Evolutionary conservation across 352 stramenopile species (phyloP).

Genomic region (Pythium periplocum): DNA sequence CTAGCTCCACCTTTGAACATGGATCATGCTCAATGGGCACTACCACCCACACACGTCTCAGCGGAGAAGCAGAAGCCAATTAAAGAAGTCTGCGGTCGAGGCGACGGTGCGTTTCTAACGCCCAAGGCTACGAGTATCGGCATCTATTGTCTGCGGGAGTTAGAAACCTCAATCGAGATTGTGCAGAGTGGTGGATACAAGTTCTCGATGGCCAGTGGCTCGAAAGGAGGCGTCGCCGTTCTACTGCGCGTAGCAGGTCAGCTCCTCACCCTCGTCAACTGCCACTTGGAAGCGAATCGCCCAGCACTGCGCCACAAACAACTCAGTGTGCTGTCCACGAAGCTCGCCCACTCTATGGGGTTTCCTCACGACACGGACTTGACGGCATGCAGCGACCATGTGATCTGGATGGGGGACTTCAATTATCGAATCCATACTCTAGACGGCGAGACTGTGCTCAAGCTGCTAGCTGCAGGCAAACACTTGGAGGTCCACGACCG

Average conservation of each 20-base stretch:
- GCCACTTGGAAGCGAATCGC: conserved; percentile 64
- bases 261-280: conserved; percentile 64
- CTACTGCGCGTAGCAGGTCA: conserved; percentile 35
- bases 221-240: conserved; percentile 56
- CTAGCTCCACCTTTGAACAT: background rate
- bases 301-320: conserved; percentile 44
- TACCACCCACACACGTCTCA: too few species aligned
- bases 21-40: too few species aligned
- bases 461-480: conserved; percentile 29
- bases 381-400: conserved; percentile 56
- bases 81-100: conserved; percentile 45
- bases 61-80: conserved; percentile 7
- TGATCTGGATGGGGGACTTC: conserved; percentile 81
- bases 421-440: conserved; percentile 66
- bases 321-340: conserved; percentile 34
- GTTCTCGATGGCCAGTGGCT: conserved; percentile 47
- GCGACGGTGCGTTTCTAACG: conserved; percentile 54
- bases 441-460: conserved; percentile 41
- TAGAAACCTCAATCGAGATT: conserved; percentile 33
- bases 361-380: conserved; percentile 20
- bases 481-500: conserved; percentile 56
- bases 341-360: conserved; percentile 40
- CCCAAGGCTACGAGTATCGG: conserved; percentile 65
- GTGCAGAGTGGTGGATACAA: conserved; percentile 48
- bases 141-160: conserved; percentile 41